Base-by-base conservation (phyloP, 495 filamentous ascomycete genomes). In the Penicillium robsamsonii region DNA sequence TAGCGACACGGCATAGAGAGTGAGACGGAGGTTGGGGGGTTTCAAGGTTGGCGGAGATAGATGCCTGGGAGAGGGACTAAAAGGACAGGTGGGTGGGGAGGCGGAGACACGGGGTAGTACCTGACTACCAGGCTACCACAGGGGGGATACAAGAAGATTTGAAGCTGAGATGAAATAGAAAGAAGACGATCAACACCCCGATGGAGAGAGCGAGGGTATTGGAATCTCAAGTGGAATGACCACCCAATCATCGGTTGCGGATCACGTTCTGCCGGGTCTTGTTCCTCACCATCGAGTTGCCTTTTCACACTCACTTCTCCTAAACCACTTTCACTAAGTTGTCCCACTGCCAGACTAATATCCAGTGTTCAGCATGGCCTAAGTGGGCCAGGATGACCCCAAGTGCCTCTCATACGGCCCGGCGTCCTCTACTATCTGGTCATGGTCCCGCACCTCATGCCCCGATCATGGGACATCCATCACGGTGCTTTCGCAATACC, bases 1-100 rank as follows among this genome's bases (percentile, higher is more conserved):
- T 68, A 66, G 64, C 47, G 62, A 56, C 42, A 56, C 65, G 62
- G 67, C 67, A 66, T 65, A 69, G 57, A 57, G 56, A 49, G 58
- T 44, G 37, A 38, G 55, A 42, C 13, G 50, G 30, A 29, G 50
- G 43, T 50, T 12, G 41, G 43, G 51, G 17, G 51, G 40, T 25
- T 22, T 31, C 31, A 54, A 52, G 25, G 24, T 42, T 51, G 49
- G 38, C 18, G 56, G 56, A 52, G 41, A 58, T 59, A 47, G 55
- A 42, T 61, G 64, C 53, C 59, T 62, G 30, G 57, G 60, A 58
- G 60, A 61, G 59, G 65, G 57, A 17, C 65, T 49, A 61, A 64
- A 57, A 54, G 60, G 63, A 66, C 64, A 64, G 57, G 18, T 60
- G 55, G 56, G 62, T 48, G 60, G 60, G 58, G 64, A 48, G 55